phyloP scores from a whole-genome alignment of 257 asterid species.

The Verbena officinalis region DNA sequence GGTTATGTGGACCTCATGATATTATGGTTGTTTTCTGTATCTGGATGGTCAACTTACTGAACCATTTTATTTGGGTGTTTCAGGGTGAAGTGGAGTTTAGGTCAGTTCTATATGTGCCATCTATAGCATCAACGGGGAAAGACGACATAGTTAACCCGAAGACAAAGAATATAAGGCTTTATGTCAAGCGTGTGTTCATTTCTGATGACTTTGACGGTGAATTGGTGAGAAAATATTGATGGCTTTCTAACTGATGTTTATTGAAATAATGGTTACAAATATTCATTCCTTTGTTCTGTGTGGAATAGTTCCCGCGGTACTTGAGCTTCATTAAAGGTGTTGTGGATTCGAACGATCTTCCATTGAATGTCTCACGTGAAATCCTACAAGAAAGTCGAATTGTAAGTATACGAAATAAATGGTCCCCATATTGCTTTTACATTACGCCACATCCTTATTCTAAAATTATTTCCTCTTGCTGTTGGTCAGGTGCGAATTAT shows the following conservation, averaged over 20 bases:
- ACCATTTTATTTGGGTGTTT: constrained; percentile 27
- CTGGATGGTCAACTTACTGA: constrained; percentile 17
- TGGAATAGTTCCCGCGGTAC: constrained; percentile 87
- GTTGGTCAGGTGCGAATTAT: constrained; percentile 79
- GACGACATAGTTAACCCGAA: constrained; percentile 84
- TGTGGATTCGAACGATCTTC: constrained; percentile 98
- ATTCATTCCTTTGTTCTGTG: constrained; percentile 28
- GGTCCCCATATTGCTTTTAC: neutral
- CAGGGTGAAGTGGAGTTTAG: constrained; percentile 99
- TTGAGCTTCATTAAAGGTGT: constrained; percentile 97
- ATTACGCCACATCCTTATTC: constrained; percentile 8
- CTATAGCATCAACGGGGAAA: constrained; percentile 74
- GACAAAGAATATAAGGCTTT: constrained; percentile 91
- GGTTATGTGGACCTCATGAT: neutral
- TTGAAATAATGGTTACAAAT: neutral
- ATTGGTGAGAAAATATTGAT: constrained; percentile 64
- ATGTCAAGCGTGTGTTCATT: constrained; percentile 91
- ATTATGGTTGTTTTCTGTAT: constrained; percentile 5
- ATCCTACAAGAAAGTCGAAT: constrained; percentile 98
- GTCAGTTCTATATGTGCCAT: constrained; percentile 83
- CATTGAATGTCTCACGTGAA: constrained; percentile 96
- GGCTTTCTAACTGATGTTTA: neutral
- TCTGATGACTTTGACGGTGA: constrained; percentile 99
- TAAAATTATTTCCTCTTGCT: constrained; percentile 16
- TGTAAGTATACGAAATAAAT: constrained; percentile 55